Evolutionary conservation across 148 eudicot genomes (phyloP), one percentile per base, ranked within the genome.

Genomic region (Nepenthes mirabilis): DNA sequence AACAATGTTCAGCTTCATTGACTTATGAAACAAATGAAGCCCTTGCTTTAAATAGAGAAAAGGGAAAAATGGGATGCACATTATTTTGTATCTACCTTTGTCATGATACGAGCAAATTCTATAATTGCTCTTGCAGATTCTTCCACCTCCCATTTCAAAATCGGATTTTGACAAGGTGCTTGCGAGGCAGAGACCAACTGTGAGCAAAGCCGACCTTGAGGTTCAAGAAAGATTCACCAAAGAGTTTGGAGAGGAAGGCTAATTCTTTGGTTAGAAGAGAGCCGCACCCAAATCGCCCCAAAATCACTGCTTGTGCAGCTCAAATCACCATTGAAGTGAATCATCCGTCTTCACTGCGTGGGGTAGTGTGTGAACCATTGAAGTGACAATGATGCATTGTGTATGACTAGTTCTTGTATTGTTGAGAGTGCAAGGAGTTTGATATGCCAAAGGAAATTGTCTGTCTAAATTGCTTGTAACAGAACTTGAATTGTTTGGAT

Each of bases 231-330:
- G 85, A 74, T 91, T 91, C 71, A 91, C 96, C 5, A 68, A 77
- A 69, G 98, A 91, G 76, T 91, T 91, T 49, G 98, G 98, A 7
- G 96, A 91, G 73, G 98, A 91, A 80, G 98, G 96, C 11, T 78
- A 62, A 61, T 48, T 56, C 37, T 62, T 53, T 55, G 0, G 65
- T 49, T 6, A 49, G 3, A 12, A n/a, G 6, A 5, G 13, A 10
- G 52, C 12, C 0, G 23, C 23, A 23, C 23, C 23, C n/a, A 1
- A 10, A n/a, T n/a, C n/a, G 1, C 48, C 6, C 11, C 48, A 45
- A 45, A 45, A 45, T 45, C 48, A 11, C 48, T 45, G 48, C 10
- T 49, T 49, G 45, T 40, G 45, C 4, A 8, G 45, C 10, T 12
- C 12, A 11, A 11, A 6, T 40, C 8, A 4, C 45, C 45, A 40